Evolutionary conservation across 2,329 filamentous ascomycete species (phyloP).

Genomic region (Diaporthe sp.): DNA sequence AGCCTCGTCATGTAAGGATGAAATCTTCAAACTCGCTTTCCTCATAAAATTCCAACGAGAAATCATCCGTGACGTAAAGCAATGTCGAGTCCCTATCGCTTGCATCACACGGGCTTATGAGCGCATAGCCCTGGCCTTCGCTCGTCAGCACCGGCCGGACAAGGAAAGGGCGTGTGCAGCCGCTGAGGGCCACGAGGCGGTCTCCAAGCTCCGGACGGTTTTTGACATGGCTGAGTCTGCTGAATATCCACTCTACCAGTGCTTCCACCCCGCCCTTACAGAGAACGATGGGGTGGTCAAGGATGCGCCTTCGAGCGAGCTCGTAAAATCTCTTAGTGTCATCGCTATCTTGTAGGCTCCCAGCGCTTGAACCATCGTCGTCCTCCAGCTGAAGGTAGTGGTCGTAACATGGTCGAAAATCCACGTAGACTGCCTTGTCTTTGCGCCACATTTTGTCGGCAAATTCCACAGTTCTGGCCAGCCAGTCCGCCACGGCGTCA

Average conservation of each 20-base stretch:
- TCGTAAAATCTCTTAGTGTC: background rate
- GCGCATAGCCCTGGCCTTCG: background rate
- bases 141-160: background rate
- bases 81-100: no score
- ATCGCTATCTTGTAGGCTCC: background rate
- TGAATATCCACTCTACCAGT: background rate
- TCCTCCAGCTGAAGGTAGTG: background rate
- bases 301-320: background rate
- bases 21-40: background rate
- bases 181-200: background rate
- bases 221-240: no score
- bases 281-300: rapidly evolving
- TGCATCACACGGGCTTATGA: no score
- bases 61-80: no score
- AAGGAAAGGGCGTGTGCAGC: background rate
- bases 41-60: background rate
- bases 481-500: background rate
- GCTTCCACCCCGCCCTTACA: background rate
- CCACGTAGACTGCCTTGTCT: no score
- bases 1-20: background rate
- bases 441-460: no score
- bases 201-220: background rate
- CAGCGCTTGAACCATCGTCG: background rate
- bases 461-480: rapidly evolving
- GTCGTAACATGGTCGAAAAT: background rate